These are phyloP conservation scores for Alnus glutinosa DNA, from an alignment of 306 rosid genomes.

Conservation along the genomic window DNA sequence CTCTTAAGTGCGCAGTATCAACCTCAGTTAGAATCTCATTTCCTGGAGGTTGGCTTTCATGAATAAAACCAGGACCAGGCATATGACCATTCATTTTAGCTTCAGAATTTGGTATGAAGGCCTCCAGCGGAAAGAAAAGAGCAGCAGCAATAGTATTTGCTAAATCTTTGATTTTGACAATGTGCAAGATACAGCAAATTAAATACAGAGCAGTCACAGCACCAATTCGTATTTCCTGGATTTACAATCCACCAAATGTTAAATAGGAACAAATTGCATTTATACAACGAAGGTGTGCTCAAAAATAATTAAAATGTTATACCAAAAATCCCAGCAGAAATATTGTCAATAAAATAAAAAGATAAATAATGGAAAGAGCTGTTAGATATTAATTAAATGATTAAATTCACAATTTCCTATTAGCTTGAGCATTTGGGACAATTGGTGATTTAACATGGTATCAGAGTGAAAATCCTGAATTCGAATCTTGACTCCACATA, in stretches of 20 bases:
- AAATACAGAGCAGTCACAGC: constrained; percentile 78
- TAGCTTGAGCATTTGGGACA: too few relatives aligned
- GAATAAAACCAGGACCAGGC: constrained; percentile 38
- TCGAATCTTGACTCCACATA: too few relatives aligned
- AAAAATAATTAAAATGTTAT: neutral
- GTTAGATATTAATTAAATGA: too few relatives aligned
- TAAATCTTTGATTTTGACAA: constrained; percentile 87
- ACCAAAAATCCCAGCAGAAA: constrained; percentile 19
- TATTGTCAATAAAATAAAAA: neutral
- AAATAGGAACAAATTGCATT: constrained; percentile 31
- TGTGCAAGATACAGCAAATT: constrained; percentile 85
- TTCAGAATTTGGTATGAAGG: constrained; percentile 48
- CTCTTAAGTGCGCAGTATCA: constrained; percentile 36
- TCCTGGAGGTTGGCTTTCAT: constrained; percentile 43
- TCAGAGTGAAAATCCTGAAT: too few relatives aligned
- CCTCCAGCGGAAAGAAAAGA: constrained; percentile 67
- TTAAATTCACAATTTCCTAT: too few relatives aligned
- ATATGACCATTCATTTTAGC: constrained; percentile 53
- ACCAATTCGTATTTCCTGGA: constrained; percentile 70
- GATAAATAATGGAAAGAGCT: neutral
- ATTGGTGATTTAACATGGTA: too few relatives aligned
- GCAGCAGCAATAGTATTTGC: constrained; percentile 87
- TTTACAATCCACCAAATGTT: constrained; percentile 48
- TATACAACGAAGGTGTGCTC: constrained; percentile 11
- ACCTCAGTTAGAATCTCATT: constrained; percentile 27